These are phyloP conservation scores for Coemansia sp. DNA, from an alignment of 371 early-diverging fungal species.

Conservation along the genomic window DNA sequence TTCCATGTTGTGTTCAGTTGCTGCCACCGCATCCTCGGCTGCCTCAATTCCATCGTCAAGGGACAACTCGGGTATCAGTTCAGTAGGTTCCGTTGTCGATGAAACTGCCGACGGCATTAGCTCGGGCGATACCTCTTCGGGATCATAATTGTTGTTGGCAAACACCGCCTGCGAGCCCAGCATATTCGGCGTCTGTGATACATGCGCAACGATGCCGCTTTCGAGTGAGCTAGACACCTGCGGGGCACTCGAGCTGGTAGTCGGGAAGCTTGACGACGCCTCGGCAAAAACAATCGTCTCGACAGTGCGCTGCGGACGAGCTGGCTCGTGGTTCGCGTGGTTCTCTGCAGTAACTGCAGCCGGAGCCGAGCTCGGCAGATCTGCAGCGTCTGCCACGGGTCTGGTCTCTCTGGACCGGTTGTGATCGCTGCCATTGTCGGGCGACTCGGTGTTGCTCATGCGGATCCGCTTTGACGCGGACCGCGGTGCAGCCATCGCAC, in stretches of 20 bases:
- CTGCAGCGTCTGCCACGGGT: not conserved
- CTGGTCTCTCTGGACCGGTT: not conserved
- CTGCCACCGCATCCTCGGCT: not conserved
- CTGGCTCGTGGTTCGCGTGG: not conserved
- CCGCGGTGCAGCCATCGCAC: not conserved
- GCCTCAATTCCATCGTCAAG: no score
- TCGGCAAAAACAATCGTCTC: conserved; percentile 1
- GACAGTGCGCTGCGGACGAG: not conserved
- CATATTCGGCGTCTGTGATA: conserved; percentile 20
- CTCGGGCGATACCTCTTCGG: not conserved
- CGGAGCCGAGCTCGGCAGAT: not conserved
- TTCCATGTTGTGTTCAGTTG: not conserved
- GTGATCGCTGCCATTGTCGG: conserved; percentile 7
- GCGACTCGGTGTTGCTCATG: conserved; percentile 23
- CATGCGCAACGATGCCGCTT: not conserved
- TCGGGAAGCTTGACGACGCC: conserved; percentile 9
- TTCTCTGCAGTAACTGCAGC: not conserved
- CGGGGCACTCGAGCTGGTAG: conserved; percentile 8
- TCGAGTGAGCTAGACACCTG: not conserved
- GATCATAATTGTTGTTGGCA: not conserved
- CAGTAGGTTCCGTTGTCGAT: no score
- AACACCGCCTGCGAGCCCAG: not conserved
- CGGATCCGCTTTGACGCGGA: conserved; percentile 36
- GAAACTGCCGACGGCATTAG: not conserved
- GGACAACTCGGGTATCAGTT: no score